phyloP scores from a whole-genome alignment of 73 alveolate genomes.

The Uronychia setigera region DNA sequence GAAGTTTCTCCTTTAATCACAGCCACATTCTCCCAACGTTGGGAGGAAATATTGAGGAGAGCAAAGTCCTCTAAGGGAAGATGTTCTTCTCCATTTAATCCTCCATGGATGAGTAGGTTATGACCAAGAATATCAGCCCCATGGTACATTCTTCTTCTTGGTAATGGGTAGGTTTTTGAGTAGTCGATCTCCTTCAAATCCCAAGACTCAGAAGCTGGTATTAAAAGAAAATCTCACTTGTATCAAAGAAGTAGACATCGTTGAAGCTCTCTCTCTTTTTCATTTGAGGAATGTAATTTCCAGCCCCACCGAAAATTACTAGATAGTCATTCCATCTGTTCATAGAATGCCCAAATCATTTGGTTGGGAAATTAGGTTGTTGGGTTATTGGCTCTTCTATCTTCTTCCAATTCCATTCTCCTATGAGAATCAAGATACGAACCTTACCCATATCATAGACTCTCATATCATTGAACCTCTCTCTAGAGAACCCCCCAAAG shows the following conservation, averaged over 20 bases:
- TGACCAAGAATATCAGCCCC: slow-evolving; percentile 7
- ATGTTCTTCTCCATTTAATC: slow-evolving; percentile 38
- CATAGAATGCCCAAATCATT: slow-evolving; percentile 48
- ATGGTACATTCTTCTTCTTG: slow-evolving; percentile 37
- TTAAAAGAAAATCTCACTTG: not conserved
- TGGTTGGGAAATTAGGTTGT: not conserved
- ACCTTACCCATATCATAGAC: slow-evolving; percentile 7
- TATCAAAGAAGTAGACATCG: slow-evolving; percentile 26
- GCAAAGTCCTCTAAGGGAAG: slow-evolving; percentile 20
- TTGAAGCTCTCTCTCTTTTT: slow-evolving; percentile 49
- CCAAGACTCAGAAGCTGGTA: not conserved
- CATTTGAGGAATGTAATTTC: slow-evolving; percentile 38
- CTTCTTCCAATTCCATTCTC: not conserved
- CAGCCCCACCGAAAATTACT: slow-evolving; percentile 53
- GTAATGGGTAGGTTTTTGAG: slow-evolving; percentile 31
- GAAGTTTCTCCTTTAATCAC: not conserved
- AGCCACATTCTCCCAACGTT: slow-evolving; percentile 3
- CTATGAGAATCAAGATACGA: not conserved
- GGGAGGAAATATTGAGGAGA: slow-evolving; percentile 6
- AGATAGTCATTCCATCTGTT: slow-evolving; percentile 10
- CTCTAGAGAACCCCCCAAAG: slow-evolving; percentile 54
- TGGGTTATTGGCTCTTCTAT: not conserved
- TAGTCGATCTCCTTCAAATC: slow-evolving; percentile 3
- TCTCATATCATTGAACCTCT: slow-evolving; percentile 39
- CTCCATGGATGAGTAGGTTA: slow-evolving; percentile 39